phyloP scores from a whole-genome alignment of 2,329 filamentous ascomycete genomes.

The Xylaria sp. region DNA sequence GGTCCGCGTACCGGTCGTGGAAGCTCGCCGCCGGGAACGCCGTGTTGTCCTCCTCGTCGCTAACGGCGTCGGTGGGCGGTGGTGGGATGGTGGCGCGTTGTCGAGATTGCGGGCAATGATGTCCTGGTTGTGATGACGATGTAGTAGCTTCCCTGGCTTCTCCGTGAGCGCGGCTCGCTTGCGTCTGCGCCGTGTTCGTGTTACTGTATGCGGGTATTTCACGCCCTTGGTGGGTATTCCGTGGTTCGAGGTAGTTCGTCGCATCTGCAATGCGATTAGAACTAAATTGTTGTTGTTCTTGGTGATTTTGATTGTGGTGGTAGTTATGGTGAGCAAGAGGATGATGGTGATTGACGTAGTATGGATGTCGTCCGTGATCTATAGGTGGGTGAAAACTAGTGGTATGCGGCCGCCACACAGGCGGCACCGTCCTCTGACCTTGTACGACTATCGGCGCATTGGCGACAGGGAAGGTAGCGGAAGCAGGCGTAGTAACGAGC shows the following conservation, averaged over 20 bases:
- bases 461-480: constrained; percentile 1
- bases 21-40: constrained; percentile 56
- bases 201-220: not conserved
- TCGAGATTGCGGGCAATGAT: not conserved
- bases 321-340: not conserved
- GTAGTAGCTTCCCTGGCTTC: not conserved
- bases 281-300: not conserved
- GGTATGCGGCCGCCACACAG: constrained; percentile 39
- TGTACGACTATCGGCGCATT: not conserved
- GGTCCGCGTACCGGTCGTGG: constrained; percentile 50
- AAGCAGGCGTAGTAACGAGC: constrained; percentile 37
- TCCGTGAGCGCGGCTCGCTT: not conserved
- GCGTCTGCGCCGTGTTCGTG: not conserved
- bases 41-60: constrained; percentile 52
- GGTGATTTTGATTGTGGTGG: not conserved
- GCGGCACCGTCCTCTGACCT: constrained; percentile 20
- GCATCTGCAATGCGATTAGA: not conserved
- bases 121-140: not conserved
- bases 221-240: not conserved
- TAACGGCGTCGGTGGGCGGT: constrained; percentile 1
- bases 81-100: not conserved
- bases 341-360: not conserved
- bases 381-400: constrained; percentile 26
- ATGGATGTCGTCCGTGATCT: not conserved
- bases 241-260: not conserved